Conservation (phyloP, 1,284 basidiomycete genomes). For the Ceraceosorus guamensis region DNA sequence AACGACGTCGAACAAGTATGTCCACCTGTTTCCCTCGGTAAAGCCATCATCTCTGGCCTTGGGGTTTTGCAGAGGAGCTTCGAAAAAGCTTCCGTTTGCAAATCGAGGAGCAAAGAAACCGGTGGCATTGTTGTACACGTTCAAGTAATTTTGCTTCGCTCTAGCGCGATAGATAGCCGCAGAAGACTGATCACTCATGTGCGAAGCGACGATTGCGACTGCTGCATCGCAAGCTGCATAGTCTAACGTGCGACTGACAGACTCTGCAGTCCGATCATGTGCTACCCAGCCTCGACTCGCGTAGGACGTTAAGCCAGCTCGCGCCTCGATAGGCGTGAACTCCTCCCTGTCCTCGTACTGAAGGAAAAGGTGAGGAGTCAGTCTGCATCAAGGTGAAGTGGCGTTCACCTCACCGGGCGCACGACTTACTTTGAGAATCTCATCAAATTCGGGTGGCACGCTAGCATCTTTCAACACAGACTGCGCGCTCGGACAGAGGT, state of each 20-base stretch:
- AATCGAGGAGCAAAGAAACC: constrained; percentile 75
- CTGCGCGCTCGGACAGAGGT: constrained; percentile 33
- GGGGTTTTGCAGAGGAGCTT: constrained; percentile 27
- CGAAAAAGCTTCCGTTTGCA: constrained; percentile 54
- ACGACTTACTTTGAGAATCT: not conserved
- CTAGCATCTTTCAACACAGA: constrained; percentile 70
- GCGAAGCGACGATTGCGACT: constrained; percentile 58
- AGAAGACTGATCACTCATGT: constrained; percentile 53
- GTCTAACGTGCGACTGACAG: constrained; percentile 50
- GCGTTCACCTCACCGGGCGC: too few species aligned
- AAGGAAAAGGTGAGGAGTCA: constrained; percentile 4
- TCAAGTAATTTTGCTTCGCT: constrained; percentile 57
- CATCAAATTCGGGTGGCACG: constrained; percentile 45
- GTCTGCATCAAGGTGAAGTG: too few species aligned
- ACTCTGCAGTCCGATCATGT: constrained; percentile 55
- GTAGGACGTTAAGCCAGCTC: constrained; percentile 68
- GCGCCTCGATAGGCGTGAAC: constrained; percentile 57
- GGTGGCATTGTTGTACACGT: constrained; percentile 64
- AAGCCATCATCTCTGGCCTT: constrained; percentile 69
- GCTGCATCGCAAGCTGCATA: constrained; percentile 73
- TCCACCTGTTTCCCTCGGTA: constrained; percentile 68
- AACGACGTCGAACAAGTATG: constrained; percentile 27
- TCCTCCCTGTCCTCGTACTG: constrained; percentile 67
- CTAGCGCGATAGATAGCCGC: constrained; percentile 56
- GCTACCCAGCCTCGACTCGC: constrained; percentile 67